A percentile compares a stretch with the other conserved stretches of the same genome.
phyloP scores from a whole-genome alignment of 225 moss, liverwort and hornwort species.

The Ulota crispa region DNA sequence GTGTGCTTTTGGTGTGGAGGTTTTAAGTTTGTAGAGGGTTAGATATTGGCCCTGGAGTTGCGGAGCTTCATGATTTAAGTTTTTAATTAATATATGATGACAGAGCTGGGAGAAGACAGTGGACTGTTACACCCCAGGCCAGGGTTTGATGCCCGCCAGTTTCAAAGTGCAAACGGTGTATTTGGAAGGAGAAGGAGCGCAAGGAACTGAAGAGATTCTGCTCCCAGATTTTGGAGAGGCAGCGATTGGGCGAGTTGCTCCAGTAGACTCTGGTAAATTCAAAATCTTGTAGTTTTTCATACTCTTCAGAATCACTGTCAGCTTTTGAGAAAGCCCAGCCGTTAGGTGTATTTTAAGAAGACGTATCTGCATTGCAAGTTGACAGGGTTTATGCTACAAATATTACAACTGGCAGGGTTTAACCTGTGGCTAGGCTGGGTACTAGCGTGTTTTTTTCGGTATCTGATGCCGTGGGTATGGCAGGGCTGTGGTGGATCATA shows the following conservation, averaged over 20 bases:
- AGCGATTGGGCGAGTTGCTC: conserved; percentile 93
- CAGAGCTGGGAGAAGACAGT: conserved; percentile 99
- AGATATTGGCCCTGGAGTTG: neutral
- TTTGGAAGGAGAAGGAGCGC: conserved; percentile 55
- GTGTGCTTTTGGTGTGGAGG: neutral
- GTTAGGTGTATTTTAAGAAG: no score
- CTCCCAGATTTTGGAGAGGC: conserved; percentile 95
- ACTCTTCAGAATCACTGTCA: neutral
- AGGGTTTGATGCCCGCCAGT: conserved; percentile 94
- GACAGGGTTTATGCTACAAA: no score
- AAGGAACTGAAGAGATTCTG: conserved; percentile 66
- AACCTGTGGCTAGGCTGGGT: no score
- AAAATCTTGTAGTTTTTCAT: neutral
- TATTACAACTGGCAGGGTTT: no score
- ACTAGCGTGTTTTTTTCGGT: no score
- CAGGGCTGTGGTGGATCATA: conserved; percentile 98
- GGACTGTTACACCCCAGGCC: conserved; percentile 88
- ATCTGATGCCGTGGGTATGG: neutral
- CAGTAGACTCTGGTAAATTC: conserved; percentile 77
- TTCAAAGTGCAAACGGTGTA: conserved; percentile 73
- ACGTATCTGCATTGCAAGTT: no score
- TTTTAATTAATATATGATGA: neutral
- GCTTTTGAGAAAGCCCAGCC: neutral
- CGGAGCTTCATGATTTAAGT: neutral
- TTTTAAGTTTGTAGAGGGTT: neutral